phyloP scores from a whole-genome alignment of 129 eudicot species.

The Sambucus nigra region DNA sequence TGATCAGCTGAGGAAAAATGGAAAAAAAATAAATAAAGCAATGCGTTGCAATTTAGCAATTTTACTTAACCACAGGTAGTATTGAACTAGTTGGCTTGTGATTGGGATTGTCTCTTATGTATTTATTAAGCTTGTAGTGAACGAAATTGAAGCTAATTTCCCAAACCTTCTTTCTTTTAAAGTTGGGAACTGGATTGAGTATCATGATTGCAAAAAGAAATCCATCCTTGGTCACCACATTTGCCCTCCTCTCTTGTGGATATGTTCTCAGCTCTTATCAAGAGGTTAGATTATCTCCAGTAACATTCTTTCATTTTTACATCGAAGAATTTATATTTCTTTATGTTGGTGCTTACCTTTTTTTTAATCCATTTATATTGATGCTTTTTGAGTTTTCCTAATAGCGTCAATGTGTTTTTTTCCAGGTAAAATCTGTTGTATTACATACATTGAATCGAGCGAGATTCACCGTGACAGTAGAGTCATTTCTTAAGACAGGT shows the following conservation, averaged over 20 bases:
- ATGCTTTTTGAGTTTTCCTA: constrained; percentile 4
- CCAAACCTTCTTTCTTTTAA: constrained; percentile 20
- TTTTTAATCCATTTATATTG: neutral
- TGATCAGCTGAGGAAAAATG: neutral
- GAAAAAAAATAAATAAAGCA: neutral
- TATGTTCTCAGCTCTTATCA: constrained; percentile 81
- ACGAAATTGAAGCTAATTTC: constrained; percentile 11
- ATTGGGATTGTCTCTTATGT: neutral
- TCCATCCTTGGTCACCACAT: constrained; percentile 84
- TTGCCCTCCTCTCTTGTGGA: constrained; percentile 88
- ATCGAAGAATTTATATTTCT: neutral
- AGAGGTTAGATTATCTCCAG: constrained; percentile 47
- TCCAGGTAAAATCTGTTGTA: constrained; percentile 90
- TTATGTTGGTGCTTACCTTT: constrained; percentile 1
- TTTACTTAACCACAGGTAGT: neutral
- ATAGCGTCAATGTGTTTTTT: constrained; percentile 8
- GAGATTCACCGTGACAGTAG: constrained; percentile 88
- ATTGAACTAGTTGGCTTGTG: no score
- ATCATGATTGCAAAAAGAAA: constrained; percentile 79
- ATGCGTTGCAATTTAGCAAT: neutral
- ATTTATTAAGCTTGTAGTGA: neutral
- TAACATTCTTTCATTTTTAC: neutral
- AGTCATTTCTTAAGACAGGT: constrained; percentile 93
- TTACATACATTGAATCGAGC: constrained; percentile 88
- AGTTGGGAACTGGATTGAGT: constrained; percentile 96